Percentiles rank a stretch among this genome's conserved stretches.
phyloP scores from a whole-genome alignment of 2,329 filamentous ascomycete species.

The Verruconis gallopava region DNA sequence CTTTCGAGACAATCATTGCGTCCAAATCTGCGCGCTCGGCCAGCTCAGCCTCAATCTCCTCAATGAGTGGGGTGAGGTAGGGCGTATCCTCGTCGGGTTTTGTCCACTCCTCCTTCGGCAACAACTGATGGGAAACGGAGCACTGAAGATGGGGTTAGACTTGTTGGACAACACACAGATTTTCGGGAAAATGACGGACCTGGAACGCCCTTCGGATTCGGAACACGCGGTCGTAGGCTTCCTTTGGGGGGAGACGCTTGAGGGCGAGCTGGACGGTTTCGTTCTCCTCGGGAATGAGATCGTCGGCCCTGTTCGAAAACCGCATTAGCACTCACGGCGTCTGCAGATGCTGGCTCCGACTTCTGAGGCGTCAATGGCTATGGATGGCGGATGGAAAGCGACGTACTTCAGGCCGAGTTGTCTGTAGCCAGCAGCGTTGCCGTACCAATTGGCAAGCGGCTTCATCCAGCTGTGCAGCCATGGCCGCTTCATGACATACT shows the following conservation, averaged over 20 bases:
- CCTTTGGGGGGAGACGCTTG: constrained; percentile 78
- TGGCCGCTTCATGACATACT: constrained; percentile 68
- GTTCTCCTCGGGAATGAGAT: constrained; percentile 87
- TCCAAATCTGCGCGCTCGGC: constrained; percentile 58
- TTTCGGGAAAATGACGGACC: constrained; percentile 39
- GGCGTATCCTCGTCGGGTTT: constrained; percentile 54
- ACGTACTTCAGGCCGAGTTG: constrained; percentile 76
- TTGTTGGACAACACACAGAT: too few relatives aligned
- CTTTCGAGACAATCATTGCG: constrained; percentile 42
- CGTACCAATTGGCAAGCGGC: constrained; percentile 81
- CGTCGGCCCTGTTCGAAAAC: constrained; percentile 60
- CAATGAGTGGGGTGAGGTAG: constrained; percentile 56
- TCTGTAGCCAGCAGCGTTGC: constrained; percentile 80
- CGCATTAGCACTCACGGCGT: too few relatives aligned
- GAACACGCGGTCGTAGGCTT: constrained; percentile 94
- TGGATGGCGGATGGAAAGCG: background rate
- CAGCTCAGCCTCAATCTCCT: constrained; percentile 53
- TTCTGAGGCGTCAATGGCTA: background rate
- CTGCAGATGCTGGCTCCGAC: too few relatives aligned
- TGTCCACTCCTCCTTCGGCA: constrained; percentile 53
- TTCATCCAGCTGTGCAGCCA: constrained; percentile 69
- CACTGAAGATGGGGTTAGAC: constrained; percentile 32
- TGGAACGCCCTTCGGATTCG: constrained; percentile 92
- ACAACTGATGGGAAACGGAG: constrained; percentile 51
- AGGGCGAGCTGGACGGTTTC: constrained; percentile 76